Base-by-base conservation (phyloP, 2,329 filamentous ascomycete genomes). In the Paramyrothecium roridum region DNA sequence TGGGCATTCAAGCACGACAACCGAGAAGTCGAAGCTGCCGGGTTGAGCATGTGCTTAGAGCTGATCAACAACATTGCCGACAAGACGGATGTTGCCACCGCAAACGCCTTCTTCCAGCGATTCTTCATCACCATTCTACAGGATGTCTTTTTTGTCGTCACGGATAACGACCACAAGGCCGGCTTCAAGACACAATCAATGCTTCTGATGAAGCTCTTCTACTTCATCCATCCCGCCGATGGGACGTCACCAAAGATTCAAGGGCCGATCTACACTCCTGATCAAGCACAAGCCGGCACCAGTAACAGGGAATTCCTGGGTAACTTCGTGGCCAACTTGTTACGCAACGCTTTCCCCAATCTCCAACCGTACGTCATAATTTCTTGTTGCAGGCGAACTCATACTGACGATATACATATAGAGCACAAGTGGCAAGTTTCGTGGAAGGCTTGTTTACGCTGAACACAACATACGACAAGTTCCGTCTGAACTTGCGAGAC, bases 1-100 rank as follows among this genome's bases (percentile, higher is more conserved):
- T 99, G 95, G 96, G 95, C 96, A n/a, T 97, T 93, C 80, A 99
- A 99, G 80, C 95, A 99, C 74, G 95, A 99, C 77, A 99, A 99
- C 76, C 90, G 95, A 57, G 92, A 97, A 69, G 95, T 99, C 30
- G 95, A 99, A 75, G 91, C 90, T 63, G 96, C 95, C 43, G 95
- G 95, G 57, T 85, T 99, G 58, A 95, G 93, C 74, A 99, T 99
- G 95, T 98, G 93, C 73, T 85, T 96, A 63, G 95, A 99, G 76
- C 81, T 99, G 61, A 93, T 99, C 70, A 93, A 90, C 75, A 99
- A 99, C 76, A 96, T 99, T 79, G 91, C 93, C 10, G 93, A 97
- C 65, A 88, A 97, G 70, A 88, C 92, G 1, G 93, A 98, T 70
- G 76, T 84, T 20, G 81, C 88, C 67, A 98, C 92, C 0, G 90